A percentile compares a stretch with the other conserved stretches of the same genome.
These are phyloP conservation scores for Boletus speciosus DNA, from an alignment of 768 basidiomycete genomes.

Conservation along the genomic window DNA sequence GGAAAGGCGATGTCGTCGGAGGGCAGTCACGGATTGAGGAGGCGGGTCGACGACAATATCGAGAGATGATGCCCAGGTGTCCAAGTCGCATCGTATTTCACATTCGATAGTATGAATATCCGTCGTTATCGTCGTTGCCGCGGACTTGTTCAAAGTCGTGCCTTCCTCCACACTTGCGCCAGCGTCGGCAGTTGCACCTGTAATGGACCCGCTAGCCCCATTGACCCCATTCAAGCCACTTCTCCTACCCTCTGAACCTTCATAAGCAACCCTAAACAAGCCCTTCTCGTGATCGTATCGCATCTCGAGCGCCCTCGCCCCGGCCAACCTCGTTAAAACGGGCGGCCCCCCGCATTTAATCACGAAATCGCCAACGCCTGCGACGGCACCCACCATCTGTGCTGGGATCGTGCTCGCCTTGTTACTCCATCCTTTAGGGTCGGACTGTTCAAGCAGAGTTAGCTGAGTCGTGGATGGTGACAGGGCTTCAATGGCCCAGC, in stretches of 20 bases:
- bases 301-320: constrained; percentile 69
- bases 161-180: constrained; percentile 19
- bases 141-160: not conserved
- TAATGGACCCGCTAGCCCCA: constrained; percentile 10
- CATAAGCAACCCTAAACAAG: constrained; percentile 81
- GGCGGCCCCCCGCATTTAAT: constrained; percentile 96
- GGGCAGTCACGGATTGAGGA: constrained; percentile 74
- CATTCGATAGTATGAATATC: constrained; percentile 68
- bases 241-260: constrained; percentile 54
- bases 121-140: constrained; percentile 9
- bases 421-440: constrained; percentile 96
- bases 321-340: constrained; percentile 76
- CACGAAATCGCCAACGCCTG: constrained; percentile 92
- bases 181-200: not conserved
- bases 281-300: constrained; percentile 87
- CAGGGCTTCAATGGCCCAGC: constrained; percentile 94
- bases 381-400: constrained; percentile 86
- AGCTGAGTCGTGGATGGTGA: constrained; percentile 94
- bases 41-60: constrained; percentile 94
- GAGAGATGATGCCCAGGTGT: constrained; percentile 79
- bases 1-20: constrained; percentile 85
- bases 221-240: constrained; percentile 22
- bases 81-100: constrained; percentile 87
- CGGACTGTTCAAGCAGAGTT: constrained; percentile 92
- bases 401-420: constrained; percentile 85